Conservation (phyloP, 208 protist genomes). For the Trypanosoma caninum region DNA sequence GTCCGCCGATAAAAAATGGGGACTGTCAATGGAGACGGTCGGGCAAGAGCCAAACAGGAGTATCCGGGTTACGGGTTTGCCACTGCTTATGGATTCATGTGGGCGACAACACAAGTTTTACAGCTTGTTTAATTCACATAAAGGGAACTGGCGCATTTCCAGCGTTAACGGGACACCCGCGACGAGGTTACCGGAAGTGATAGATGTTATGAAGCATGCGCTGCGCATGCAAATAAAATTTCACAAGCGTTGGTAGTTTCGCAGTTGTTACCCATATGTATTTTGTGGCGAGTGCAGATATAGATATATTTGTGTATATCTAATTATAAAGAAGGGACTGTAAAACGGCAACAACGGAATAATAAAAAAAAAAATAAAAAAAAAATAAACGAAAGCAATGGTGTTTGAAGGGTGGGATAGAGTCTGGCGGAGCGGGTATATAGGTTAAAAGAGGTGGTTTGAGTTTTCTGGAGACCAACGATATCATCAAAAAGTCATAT, state of each 20-base stretch:
- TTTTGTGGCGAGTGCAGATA: background rate
- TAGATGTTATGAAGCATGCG: slow-evolving; percentile 26
- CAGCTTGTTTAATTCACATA: slow-evolving; percentile 12
- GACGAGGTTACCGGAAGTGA: slow-evolving; percentile 11
- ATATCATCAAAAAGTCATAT: too few relatives aligned
- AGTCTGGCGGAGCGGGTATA: background rate
- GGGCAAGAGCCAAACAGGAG: background rate
- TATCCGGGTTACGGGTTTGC: slow-evolving; percentile 12
- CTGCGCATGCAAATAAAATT: slow-evolving; percentile 23
- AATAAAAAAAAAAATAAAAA: background rate
- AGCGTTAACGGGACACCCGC: slow-evolving; percentile 20
- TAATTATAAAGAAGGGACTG: too few relatives aligned
- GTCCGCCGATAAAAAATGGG: slow-evolving; percentile 13
- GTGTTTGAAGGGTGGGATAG: background rate
- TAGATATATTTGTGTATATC: background rate
- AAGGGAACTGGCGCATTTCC: slow-evolving; percentile 11
- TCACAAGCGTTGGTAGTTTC: slow-evolving; percentile 13
- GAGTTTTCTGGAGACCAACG: too few relatives aligned
- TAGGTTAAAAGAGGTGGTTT: too few relatives aligned
- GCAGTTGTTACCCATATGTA: background rate
- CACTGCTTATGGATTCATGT: background rate
- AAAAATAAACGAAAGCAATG: background rate
- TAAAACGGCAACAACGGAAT: background rate
- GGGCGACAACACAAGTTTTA: slow-evolving; percentile 12
- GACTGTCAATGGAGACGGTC: slow-evolving; percentile 2